phyloP scores from a whole-genome alignment of 163 green algal genomes.

The Coccomyxa subellipsoidea region DNA sequence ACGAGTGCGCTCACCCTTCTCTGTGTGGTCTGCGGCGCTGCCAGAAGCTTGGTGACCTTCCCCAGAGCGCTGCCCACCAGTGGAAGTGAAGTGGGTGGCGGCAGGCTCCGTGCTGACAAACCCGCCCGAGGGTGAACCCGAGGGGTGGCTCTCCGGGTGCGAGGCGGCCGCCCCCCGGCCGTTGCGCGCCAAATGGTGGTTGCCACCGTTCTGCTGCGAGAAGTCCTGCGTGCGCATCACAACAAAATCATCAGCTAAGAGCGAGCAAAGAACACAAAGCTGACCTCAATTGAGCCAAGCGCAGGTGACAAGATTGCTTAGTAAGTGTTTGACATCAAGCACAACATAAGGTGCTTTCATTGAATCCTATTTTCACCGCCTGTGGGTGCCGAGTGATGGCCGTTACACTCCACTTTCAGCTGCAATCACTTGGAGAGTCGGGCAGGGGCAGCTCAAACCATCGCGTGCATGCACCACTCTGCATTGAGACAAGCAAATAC shows the following conservation, averaged over 20 bases:
- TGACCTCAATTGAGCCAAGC: background rate
- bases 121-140: background rate
- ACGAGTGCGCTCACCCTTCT: background rate
- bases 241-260: no score
- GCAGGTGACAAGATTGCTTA: no score
- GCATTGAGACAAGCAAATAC: no score
- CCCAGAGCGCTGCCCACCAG: background rate
- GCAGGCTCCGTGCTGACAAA: background rate
- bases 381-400: no score
- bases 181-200: background rate
- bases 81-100: background rate
- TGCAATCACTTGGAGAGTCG: no score
- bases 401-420: no score
- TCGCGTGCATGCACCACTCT: no score
- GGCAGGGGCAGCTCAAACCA: no score
- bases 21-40: background rate
- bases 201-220: background rate
- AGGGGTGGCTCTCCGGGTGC: background rate
- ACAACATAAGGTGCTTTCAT: no score
- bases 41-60: background rate
- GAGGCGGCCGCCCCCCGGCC: background rate
- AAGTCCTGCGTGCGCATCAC: no score
- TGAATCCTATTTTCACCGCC: no score
- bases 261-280: background rate
- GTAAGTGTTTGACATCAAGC: no score